phyloP scores from a whole-genome alignment of 148 eudicot genomes.

The Polygonum maritimum region DNA sequence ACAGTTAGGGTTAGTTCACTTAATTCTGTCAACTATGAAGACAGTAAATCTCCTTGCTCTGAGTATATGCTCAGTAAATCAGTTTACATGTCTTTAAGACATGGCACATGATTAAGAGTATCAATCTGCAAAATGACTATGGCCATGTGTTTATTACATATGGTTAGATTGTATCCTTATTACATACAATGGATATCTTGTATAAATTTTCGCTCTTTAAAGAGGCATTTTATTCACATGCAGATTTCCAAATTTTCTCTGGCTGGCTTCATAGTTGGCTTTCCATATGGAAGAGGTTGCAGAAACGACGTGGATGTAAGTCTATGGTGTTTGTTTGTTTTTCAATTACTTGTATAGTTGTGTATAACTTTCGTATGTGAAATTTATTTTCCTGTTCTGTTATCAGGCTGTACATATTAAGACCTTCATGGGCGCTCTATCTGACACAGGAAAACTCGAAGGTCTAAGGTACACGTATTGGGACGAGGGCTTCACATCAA shows the following conservation, averaged over 20 bases:
- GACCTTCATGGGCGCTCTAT: slow-evolving; percentile 59
- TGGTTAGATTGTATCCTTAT: not conserved
- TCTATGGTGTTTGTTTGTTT: slow-evolving; percentile 7
- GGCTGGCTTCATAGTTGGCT: slow-evolving; percentile 61
- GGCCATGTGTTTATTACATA: not conserved
- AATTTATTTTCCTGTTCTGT: slow-evolving; percentile 11
- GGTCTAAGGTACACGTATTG: slow-evolving; percentile 72
- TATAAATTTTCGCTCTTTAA: not conserved
- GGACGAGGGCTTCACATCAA: slow-evolving; percentile 81
- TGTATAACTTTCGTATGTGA: not conserved
- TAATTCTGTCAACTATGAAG: too few species aligned
- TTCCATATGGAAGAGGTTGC: slow-evolving; percentile 40
- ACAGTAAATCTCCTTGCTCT: too few species aligned
- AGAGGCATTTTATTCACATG: slow-evolving; percentile 13
- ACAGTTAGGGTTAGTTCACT: not conserved
- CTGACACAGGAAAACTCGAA: slow-evolving; percentile 58
- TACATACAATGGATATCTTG: not conserved
- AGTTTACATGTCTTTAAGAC: too few species aligned
- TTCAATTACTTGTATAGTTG: not conserved
- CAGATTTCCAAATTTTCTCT: slow-evolving; percentile 61
- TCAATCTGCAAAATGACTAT: not conserved
- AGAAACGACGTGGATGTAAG: slow-evolving; percentile 40
- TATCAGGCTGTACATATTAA: slow-evolving; percentile 65
- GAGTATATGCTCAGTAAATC: too few species aligned
- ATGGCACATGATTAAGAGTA: not conserved